Evolutionary conservation across 1,284 basidiomycete species (phyloP), one percentile per base, ranked within the genome.

Genomic region (Sanghuangporus weigelae): DNA sequence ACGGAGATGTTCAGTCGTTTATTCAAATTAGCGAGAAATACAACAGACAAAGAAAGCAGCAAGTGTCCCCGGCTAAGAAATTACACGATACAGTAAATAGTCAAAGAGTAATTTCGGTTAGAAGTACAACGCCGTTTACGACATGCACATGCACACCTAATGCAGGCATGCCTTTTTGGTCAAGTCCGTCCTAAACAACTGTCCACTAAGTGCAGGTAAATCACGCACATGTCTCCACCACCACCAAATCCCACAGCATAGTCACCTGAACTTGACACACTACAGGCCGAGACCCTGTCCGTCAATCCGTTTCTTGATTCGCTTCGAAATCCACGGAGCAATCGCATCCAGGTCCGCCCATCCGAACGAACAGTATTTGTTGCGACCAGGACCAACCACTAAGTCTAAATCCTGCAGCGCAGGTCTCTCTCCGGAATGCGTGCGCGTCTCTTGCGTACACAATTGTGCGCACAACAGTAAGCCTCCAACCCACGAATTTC

Each of bases 261-360:
- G 26, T 31, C 26, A 31, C 26, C 2, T 31, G 26, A 31, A 31
- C 26, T 16, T 38, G 26, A 40, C 12, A 23, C 12, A 26, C 44
- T 44, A 64, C 23, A 60, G 48, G 44, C 90, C 89, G 55, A 92
- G 76, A 19, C 89, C 89, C 58, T 81, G 79, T 5, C 90, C 90
- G 64, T 84, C 79, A 67, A 92, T 85, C 70, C 77, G 81, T 71
- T 79, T 84, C 39, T 82, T 81, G 66, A 90, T 78, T 60, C 76
- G 76, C 60, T 84, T 81, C 64, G 84, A 81, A 76, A 92, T 80
- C 90, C 90, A 92, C 6, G 89, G 90, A 44, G 90, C 87, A 64
- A 92, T 83, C 36, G 84, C 81, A 69, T 79, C 78, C 48, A 92
- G 74, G 73, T 92, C 90, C 36, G 76, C 74, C 83, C 84, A 89